Conservation (phyloP, 345 rosid species). For the Rubroshorea leprosula region DNA sequence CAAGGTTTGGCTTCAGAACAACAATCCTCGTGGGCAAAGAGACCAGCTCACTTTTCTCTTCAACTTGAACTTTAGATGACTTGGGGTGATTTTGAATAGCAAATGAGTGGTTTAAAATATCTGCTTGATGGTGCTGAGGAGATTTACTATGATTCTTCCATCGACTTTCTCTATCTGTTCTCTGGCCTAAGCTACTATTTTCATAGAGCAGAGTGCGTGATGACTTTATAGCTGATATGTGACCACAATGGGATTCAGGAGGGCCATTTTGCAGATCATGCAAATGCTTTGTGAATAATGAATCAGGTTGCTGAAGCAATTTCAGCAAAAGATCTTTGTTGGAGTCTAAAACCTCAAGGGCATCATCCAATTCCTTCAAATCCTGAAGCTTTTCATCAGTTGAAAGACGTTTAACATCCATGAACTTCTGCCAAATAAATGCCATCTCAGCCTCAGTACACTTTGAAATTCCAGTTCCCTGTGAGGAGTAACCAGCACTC, state of each 20-base stretch:
- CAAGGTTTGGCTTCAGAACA: constrained; percentile 82
- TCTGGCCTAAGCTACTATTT: constrained; percentile 24
- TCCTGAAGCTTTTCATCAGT: constrained; percentile 63
- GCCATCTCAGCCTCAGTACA: constrained; percentile 64
- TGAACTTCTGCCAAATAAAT: constrained; percentile 63
- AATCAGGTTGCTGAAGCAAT: constrained; percentile 87
- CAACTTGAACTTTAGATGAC: constrained; percentile 33
- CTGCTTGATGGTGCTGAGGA: constrained; percentile 27
- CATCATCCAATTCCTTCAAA: constrained; percentile 70
- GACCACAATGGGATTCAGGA: constrained; percentile 41
- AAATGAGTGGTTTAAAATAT: constrained; percentile 26
- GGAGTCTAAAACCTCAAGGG: constrained; percentile 72
- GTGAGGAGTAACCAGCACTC: constrained; percentile 29
- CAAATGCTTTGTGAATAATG: constrained; percentile 73
- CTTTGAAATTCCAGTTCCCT: constrained; percentile 28
- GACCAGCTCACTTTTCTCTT: constrained; percentile 33
- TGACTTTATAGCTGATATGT: constrained; percentile 32
- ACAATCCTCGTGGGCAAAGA: constrained; percentile 70
- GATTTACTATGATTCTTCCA: constrained; percentile 24
- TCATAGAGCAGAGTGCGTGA: constrained; percentile 29
- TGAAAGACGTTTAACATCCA: constrained; percentile 74
- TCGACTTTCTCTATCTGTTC: constrained; percentile 34
- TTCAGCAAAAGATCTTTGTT: constrained; percentile 71
- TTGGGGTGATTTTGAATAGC: constrained; percentile 26
- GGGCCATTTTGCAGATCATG: constrained; percentile 50